Conservation (phyloP, 2,329 filamentous ascomycete species). For the Sclerotinia borealis region DNA sequence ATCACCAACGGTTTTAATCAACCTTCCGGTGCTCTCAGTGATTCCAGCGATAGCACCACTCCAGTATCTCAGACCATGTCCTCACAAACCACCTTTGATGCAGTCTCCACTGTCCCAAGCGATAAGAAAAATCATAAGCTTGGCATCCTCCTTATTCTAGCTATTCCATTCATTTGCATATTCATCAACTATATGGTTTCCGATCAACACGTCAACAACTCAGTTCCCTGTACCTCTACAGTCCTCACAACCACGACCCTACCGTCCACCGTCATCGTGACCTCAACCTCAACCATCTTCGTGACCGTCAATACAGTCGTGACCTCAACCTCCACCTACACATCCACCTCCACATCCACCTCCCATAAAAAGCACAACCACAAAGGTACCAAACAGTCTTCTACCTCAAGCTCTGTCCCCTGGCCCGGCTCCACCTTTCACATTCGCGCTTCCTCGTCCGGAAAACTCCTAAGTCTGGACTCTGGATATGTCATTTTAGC, state of each 20-base stretch:
- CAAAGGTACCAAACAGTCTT: neutral
- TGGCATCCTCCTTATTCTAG: neutral
- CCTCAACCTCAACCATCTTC: neutral
- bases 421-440: neutral
- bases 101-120: too few relatives aligned
- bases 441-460: conserved; percentile 1
- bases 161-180: neutral
- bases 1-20: too few relatives aligned
- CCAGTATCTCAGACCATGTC: too few relatives aligned
- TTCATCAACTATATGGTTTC: neutral
- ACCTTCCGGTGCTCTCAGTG: too few relatives aligned
- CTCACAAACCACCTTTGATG: too few relatives aligned
- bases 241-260: neutral
- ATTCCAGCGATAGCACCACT: too few relatives aligned
- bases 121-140: neutral
- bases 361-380: neutral
- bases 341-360: neutral
- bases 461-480: neutral
- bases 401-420: neutral
- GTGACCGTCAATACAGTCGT: too few relatives aligned
- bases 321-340: neutral
- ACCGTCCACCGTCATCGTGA: neutral
- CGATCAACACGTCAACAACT: neutral
- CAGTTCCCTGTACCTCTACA: neutral
- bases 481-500: neutral